Base-by-base conservation (phyloP, 2,329 filamentous ascomycete species). In the Xylaria polymorpha region DNA sequence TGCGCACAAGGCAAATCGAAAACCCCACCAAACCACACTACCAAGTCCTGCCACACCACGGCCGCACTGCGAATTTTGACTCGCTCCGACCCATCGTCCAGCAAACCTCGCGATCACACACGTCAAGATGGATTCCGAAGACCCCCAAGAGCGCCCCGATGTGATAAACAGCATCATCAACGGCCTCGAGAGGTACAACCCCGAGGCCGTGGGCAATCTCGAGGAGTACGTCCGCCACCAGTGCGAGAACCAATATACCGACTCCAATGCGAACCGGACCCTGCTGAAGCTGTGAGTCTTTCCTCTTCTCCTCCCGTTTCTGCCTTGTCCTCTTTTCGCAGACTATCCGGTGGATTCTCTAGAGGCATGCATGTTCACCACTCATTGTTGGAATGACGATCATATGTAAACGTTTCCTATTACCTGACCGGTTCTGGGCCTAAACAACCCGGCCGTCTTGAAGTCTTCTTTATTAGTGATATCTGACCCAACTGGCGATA, bases 111-210 rank as follows among this genome's bases (percentile, higher is more conserved):
- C 76, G 71, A 75, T 70, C 68, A 73, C 68, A 57, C 65, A 71
- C 71, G 64, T 59, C 84, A 88, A 75, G 74, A 89, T 89, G 87
- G 88, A 88, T 84, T 85, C 85, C 85, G 95, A 98, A 87, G 93
- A 94, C 83, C 92, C 93, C 85, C 91, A 93, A 77, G 93, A 97
- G 83, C 88, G 96, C 82, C 95, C 96, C 77, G 93, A 96, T 75
- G 91, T 96, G 82, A 97, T 99, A 83, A 92, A 94, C 80, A 87
- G 85, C 82, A 98, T 99, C 79, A 94, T 99, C 80, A 97, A 95
- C 84, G 95, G 96, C 76, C 93, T 99, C 73, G 96, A 99, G 84
- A 90, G 96, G 79, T 99, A 99, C 86, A 99, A 99, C 83, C 96
- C 96, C 50, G 96, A 99, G 86, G 97, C 96, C 61, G 97, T 97